Conservation (phyloP, 2,329 filamentous ascomycete genomes). For the Colletotrichum tamarilloi region DNA sequence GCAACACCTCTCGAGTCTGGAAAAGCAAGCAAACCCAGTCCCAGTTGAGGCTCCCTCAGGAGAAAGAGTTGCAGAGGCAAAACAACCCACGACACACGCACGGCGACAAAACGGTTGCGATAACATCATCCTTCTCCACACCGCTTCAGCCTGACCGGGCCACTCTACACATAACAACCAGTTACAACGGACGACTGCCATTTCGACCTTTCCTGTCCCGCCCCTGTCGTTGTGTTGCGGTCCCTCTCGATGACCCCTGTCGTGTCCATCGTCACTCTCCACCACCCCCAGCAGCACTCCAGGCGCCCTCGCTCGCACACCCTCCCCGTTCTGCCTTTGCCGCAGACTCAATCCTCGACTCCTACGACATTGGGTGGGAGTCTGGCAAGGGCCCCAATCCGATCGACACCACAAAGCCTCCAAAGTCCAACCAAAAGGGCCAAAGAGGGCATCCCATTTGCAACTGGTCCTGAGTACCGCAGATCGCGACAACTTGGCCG, state of each 20-base stretch:
- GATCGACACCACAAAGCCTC: conserved; percentile 20
- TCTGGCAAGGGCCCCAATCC: not conserved
- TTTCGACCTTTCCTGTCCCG: conserved; percentile 5
- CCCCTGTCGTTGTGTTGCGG: conserved; percentile 8
- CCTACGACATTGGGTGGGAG: not conserved
- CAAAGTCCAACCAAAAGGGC: not conserved
- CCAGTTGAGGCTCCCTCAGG: not conserved
- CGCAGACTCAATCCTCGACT: not conserved
- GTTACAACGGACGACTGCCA: not conserved
- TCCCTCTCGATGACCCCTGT: conserved; percentile 17
- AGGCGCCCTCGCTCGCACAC: not conserved
- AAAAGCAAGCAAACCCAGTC: not conserved
- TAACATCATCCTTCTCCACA: conserved; percentile 33
- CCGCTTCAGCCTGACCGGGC: conserved; percentile 23
- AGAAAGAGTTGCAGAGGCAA: conserved; percentile 18
- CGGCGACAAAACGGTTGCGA: conserved; percentile 25
- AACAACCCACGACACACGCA: conserved; percentile 5
- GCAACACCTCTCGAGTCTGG: not conserved
- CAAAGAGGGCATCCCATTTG: not conserved
- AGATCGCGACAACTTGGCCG: conserved; percentile 26
- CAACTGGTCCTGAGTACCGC: conserved; percentile 18
- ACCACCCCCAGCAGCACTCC: conserved; percentile 3
- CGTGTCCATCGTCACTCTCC: conserved; percentile 12
- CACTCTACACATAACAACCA: not conserved
- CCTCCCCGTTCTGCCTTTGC: conserved; percentile 15